Conservation (phyloP, 306 rosid species). For the Vigna reflexopilosa region DNA sequence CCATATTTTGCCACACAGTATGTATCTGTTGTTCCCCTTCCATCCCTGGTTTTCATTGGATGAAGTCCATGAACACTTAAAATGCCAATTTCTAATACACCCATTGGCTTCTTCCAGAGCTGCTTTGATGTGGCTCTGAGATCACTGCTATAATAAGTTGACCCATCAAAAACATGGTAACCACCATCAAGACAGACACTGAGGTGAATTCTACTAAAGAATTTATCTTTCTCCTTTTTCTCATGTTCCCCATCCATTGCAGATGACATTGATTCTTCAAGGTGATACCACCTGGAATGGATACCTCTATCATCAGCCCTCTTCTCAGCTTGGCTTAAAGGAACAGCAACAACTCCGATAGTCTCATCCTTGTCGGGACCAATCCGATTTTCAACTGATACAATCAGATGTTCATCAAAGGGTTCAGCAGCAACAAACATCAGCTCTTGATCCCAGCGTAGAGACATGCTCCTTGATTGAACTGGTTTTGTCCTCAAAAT, state of each 20-base stretch:
- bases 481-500: slow-evolving; percentile 59
- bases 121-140: slow-evolving; percentile 82
- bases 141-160: slow-evolving; percentile 87
- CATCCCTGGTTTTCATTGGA: slow-evolving; percentile 81
- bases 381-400: slow-evolving; percentile 76
- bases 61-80: slow-evolving; percentile 71
- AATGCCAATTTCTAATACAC: slow-evolving; percentile 85
- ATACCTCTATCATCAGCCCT: slow-evolving; percentile 79
- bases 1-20: slow-evolving; percentile 97
- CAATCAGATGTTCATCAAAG: slow-evolving; percentile 74
- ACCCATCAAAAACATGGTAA: slow-evolving; percentile 93
- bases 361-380: slow-evolving; percentile 79
- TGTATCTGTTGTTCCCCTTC: slow-evolving; percentile 77
- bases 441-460: slow-evolving; percentile 81
- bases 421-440: slow-evolving; percentile 95
- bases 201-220: slow-evolving; percentile 70
- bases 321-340: slow-evolving; percentile 63
- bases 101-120: slow-evolving; percentile 87
- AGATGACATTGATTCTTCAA: slow-evolving; percentile 72
- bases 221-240: slow-evolving; percentile 65
- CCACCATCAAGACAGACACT: slow-evolving; percentile 94
- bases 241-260: slow-evolving; percentile 66
- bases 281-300: slow-evolving; percentile 66
- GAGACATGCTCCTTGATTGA: slow-evolving; percentile 58
- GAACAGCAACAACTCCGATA: slow-evolving; percentile 69